phyloP scores from a whole-genome alignment of 192 early-diverging fungal species.

The Mortierella hygrophila region DNA sequence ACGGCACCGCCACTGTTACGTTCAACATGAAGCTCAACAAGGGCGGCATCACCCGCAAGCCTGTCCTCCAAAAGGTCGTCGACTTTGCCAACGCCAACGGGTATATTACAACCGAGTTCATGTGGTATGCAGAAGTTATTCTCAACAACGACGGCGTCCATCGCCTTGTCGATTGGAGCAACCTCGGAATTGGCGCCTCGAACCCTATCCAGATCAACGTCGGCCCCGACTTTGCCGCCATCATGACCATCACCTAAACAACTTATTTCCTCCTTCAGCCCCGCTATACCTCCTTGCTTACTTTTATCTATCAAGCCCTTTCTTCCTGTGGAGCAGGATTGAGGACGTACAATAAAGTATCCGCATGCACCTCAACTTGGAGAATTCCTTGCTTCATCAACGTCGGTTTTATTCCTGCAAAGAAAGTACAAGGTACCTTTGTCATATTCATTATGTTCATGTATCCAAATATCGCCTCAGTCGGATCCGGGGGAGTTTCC shows the following conservation, averaged over 20 bases:
- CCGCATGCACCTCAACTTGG: too few species aligned
- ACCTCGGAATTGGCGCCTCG: neutral
- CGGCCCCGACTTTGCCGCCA: constrained; percentile 18
- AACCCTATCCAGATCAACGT: neutral
- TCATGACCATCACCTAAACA: neutral
- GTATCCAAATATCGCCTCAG: neutral
- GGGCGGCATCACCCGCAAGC: neutral
- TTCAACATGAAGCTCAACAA: constrained; percentile 1
- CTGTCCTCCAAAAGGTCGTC: neutral
- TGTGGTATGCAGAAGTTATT: neutral
- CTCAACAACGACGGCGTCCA: constrained; percentile 14
- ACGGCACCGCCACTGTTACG: neutral
- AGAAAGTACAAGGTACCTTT: too few species aligned
- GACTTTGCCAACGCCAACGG: constrained; percentile 1
- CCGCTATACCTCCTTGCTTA: neutral
- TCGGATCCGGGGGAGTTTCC: neutral
- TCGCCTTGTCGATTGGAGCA: constrained; percentile 3
- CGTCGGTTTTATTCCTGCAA: too few species aligned
- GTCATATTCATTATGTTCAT: neutral
- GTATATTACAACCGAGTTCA: neutral
- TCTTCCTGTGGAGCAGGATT: too few species aligned
- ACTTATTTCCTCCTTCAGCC: neutral
- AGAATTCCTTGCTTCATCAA: too few species aligned
- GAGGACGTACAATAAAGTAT: too few species aligned
- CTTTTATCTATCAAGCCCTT: neutral